Evolutionary conservation across 192 early-diverging fungal species (phyloP).

Genomic region (Umbelopsis vinacea): DNA sequence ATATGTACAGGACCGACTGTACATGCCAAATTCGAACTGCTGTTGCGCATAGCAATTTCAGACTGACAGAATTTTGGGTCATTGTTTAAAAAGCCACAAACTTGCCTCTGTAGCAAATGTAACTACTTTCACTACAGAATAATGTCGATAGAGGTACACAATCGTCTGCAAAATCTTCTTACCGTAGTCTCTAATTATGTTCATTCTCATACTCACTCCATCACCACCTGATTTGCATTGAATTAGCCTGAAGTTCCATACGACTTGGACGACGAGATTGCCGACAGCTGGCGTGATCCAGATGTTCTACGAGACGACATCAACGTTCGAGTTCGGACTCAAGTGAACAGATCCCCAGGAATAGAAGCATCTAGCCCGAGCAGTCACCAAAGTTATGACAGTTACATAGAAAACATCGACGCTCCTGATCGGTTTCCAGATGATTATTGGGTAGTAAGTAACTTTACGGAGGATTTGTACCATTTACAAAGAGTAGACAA

Average conservation of each 20-base stretch:
- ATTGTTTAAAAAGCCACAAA: too few species aligned
- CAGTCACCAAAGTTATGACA: neutral
- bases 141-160: constrained; percentile 12
- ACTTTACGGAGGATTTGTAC: too few species aligned
- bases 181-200: too few species aligned
- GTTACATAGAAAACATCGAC: neutral
- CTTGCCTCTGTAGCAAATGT: too few species aligned
- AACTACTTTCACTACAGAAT: neutral
- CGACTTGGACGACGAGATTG: neutral
- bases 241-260: constrained; percentile 33
- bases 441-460: constrained; percentile 43
- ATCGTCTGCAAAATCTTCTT: too few species aligned
- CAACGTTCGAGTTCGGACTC: neutral
- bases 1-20: too few species aligned
- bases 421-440: constrained; percentile 34
- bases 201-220: too few species aligned
- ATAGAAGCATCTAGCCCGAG: neutral
- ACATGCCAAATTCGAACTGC: too few species aligned
- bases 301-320: constrained; percentile 1
- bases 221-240: neutral
- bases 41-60: too few species aligned
- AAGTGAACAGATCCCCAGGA: neutral
- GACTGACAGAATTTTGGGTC: too few species aligned
- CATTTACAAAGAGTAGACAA: too few species aligned
- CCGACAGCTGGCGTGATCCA: constrained; percentile 27